Evolutionary conservation across 331 rosid genomes (phyloP), one percentile per base, ranked within the genome.

Genomic region (Acacia concinna): DNA sequence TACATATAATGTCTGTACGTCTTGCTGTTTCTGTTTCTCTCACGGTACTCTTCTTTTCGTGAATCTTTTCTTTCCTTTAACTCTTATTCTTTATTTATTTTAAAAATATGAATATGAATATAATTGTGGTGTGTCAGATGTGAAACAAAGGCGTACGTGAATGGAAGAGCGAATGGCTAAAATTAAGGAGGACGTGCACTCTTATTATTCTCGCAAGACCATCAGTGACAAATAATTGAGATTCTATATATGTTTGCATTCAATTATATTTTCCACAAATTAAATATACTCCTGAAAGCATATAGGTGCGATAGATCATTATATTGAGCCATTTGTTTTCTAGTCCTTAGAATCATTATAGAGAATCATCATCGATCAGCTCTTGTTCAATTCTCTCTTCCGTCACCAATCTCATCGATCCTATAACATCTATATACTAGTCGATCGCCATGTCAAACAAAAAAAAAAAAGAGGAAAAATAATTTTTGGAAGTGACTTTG

Each of bases 391-490:
- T 38, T 46, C 68, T 46, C 23, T 49, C 73, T 6, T 21, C 27
- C 51, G 46, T 69, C 60, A 46, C 68, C 12, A 11, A 28, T 40
- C n/a, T 46, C 46, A 35, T n/a, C n/a, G n/a, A n/a, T 35, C 47
- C 28, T n/a, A 3, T 20, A 40, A 2, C 28, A 23, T 21, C 73
- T 46, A 28, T 81, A n/a, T 77, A 6, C 59, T 20, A n/a, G n/a
- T n/a, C n/a, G n/a, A n/a, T n/a, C 63, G 82, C 81, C 69, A 35
- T 77, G 78, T 51, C 27, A 8, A 63, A 63, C 38, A 74, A 56
- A 30, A 34, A 44, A 15, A 44, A 7, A 52, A 21, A 21, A 54
- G 4, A 54, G 15, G 62, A 2, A 23, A 54, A 8, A 54, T 14
- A 54, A 21, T 54, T 54, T 76, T 38, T 49, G 54, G 73, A 66